phyloP scores from a whole-genome alignment of 1,139 yeast genomes.

The Taiozyma sp. region DNA sequence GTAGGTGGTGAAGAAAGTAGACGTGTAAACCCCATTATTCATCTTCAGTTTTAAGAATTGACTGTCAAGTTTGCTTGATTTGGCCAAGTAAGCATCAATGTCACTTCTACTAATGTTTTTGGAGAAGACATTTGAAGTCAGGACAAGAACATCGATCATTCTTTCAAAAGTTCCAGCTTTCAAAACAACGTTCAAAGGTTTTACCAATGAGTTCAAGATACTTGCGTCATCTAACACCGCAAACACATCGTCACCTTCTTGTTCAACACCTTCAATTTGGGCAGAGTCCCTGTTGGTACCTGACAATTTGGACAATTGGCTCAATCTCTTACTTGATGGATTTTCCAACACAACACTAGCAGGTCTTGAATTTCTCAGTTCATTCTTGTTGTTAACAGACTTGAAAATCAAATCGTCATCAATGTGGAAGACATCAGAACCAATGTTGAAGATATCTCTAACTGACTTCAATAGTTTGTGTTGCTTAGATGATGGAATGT shows the following conservation, averaged over 20 bases:
- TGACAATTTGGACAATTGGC: conserved; percentile 26
- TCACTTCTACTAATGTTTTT: conserved; percentile 40
- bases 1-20: conserved; percentile 63
- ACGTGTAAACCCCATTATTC: conserved; percentile 56
- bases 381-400: conserved; percentile 35
- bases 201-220: conserved; percentile 29
- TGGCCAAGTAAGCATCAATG: conserved; percentile 31
- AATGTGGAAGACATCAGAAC: conserved; percentile 47
- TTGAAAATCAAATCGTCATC: conserved; percentile 53
- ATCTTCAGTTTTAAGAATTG: conserved; percentile 41
- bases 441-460: conserved; percentile 57
- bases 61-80: conserved; percentile 30
- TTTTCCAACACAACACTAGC: conserved; percentile 44
- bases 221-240: conserved; percentile 30
- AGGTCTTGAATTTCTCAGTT: conserved; percentile 33
- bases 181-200: conserved; percentile 40
- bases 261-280: conserved; percentile 4
- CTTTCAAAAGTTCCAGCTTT: conserved; percentile 60
- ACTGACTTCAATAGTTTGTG: conserved; percentile 48
- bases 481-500: conserved; percentile 31
- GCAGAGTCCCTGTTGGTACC: conserved; percentile 19
- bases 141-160: conserved; percentile 55
- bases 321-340: conserved; percentile 35
- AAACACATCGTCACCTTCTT: conserved; percentile 21
- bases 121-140: conserved; percentile 57